phyloP scores from a whole-genome alignment of 208 protist genomes.

The Trypanosoma mega region DNA sequence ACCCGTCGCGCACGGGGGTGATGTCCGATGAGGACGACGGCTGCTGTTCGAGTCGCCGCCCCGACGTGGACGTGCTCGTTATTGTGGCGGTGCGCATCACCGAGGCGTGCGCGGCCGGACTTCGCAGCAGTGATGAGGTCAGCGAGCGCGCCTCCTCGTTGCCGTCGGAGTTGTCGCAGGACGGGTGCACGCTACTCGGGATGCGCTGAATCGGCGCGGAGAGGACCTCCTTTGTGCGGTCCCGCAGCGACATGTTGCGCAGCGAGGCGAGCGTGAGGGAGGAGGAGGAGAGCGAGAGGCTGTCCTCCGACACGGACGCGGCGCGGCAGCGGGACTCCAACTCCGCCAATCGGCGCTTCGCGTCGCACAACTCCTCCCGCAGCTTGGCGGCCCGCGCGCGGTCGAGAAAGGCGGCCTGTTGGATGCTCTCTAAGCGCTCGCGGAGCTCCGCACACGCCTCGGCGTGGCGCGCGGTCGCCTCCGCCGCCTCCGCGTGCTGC shows the following conservation, averaged over 20 bases:
- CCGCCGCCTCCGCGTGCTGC: slow-evolving; percentile 55
- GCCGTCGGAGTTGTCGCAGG: not conserved
- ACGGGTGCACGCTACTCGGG: slow-evolving; percentile 9
- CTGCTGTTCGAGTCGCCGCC: not conserved
- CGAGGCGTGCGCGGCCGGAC: not conserved
- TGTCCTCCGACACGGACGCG: slow-evolving; percentile 21
- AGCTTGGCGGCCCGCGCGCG: slow-evolving; percentile 60
- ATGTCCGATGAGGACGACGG: not conserved
- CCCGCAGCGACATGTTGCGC: slow-evolving; percentile 21
- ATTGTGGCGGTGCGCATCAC: not conserved
- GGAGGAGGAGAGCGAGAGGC: slow-evolving; percentile 6
- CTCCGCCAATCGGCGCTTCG: slow-evolving; percentile 33
- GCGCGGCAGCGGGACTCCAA: slow-evolving; percentile 19
- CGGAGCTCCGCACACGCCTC: slow-evolving; percentile 50
- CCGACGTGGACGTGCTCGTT: not conserved
- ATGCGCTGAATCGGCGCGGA: slow-evolving; percentile 11
- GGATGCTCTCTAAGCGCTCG: slow-evolving; percentile 49
- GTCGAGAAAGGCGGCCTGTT: slow-evolving; percentile 63
- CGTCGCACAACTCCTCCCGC: slow-evolving; percentile 60
- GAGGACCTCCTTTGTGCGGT: slow-evolving; percentile 30
- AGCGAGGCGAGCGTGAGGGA: slow-evolving; percentile 7
- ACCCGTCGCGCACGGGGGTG: too few relatives aligned
- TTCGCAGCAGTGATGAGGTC: not conserved
- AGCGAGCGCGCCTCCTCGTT: not conserved
- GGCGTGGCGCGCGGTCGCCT: slow-evolving; percentile 42